Percentiles rank a stretch among this genome's conserved stretches.
Evolutionary conservation across 495 filamentous ascomycete species (phyloP).

Genomic region (Hypoxylon subgilvum): DNA sequence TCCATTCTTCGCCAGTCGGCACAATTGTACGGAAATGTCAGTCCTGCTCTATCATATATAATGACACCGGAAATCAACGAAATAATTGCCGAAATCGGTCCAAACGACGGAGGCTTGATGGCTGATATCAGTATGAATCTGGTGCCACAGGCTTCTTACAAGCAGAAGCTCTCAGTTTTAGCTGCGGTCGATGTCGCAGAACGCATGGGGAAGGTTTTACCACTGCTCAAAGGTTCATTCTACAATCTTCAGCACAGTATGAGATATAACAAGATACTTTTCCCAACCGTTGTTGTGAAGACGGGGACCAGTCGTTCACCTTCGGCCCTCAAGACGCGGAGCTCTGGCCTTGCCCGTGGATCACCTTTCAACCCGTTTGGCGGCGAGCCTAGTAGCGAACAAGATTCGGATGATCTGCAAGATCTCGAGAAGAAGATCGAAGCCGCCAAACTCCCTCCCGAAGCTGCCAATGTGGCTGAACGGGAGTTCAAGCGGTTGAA

Average conservation of each 20-base stretch:
- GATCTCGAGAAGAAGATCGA: conserved; percentile 87
- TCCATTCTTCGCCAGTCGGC: conserved; percentile 64
- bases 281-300: no score
- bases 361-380: conserved; percentile 44
- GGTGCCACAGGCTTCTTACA: conserved; percentile 73
- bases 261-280: conserved; percentile 78
- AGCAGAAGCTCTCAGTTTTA: conserved; percentile 87
- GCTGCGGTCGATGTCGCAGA: conserved; percentile 75
- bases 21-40: conserved; percentile 69
- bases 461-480: conserved; percentile 83
- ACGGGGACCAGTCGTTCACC: no score
- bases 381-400: conserved; percentile 33
- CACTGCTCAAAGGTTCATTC: conserved; percentile 79
- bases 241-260: conserved; percentile 80
- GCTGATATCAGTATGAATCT: conserved; percentile 97
- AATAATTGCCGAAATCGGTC: conserved; percentile 78
- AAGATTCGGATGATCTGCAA: conserved; percentile 65
- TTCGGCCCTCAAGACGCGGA: conserved; percentile 57
- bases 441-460: conserved; percentile 70
- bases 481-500: conserved; percentile 86
- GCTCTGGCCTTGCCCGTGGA: conserved; percentile 57
- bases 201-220: conserved; percentile 78
- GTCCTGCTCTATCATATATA: conserved; percentile 83
- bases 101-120: conserved; percentile 80
- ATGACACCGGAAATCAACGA: conserved; percentile 82